Evolutionary conservation across 2,329 filamentous ascomycete genomes (phyloP).

Genomic region (Trichophyton mentagrophytes): DNA sequence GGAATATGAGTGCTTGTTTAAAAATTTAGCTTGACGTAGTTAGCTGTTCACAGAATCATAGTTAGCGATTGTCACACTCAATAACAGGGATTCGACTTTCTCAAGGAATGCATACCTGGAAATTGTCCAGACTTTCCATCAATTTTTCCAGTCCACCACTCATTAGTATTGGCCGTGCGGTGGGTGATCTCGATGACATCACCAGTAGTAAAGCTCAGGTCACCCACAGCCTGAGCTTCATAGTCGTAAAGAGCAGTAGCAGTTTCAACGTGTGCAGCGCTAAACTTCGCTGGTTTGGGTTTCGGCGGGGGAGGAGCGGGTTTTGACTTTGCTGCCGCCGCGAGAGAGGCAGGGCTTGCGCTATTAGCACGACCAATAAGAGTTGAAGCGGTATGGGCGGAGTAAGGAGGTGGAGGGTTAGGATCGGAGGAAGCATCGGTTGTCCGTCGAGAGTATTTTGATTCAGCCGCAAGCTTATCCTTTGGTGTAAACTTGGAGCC

Average conservation of each 20-base stretch:
- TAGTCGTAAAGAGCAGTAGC: conserved; percentile 93
- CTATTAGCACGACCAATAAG: conserved; percentile 28
- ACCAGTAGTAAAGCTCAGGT: conserved; percentile 77
- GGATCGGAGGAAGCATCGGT: conserved; percentile 36
- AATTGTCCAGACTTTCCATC: conserved; percentile 79
- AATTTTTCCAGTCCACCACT: conserved; percentile 88
- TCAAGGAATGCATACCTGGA: conserved; percentile 53
- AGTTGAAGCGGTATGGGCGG: conserved; percentile 30
- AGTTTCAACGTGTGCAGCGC: conserved; percentile 53
- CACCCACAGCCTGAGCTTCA: conserved; percentile 85
- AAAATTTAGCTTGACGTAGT: conserved; percentile 26
- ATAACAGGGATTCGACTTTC: not conserved
- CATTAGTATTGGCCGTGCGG: conserved; percentile 79
- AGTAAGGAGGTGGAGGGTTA: conserved; percentile 60
- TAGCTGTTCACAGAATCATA: conserved; percentile 18
- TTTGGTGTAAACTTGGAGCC: conserved; percentile 24
- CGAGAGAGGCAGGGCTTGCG: conserved; percentile 28
- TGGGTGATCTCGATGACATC: conserved; percentile 81
- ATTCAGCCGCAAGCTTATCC: conserved; percentile 26
- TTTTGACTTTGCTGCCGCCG: conserved; percentile 54
- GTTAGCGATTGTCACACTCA: conserved; percentile 9
- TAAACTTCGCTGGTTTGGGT: conserved; percentile 66
- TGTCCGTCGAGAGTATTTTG: conserved; percentile 26
- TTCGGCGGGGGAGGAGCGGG: conserved; percentile 58
- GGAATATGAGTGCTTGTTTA: not conserved